Base-by-base conservation (phyloP, 106 monocot species). In the Dendrobium huoshanense region DNA sequence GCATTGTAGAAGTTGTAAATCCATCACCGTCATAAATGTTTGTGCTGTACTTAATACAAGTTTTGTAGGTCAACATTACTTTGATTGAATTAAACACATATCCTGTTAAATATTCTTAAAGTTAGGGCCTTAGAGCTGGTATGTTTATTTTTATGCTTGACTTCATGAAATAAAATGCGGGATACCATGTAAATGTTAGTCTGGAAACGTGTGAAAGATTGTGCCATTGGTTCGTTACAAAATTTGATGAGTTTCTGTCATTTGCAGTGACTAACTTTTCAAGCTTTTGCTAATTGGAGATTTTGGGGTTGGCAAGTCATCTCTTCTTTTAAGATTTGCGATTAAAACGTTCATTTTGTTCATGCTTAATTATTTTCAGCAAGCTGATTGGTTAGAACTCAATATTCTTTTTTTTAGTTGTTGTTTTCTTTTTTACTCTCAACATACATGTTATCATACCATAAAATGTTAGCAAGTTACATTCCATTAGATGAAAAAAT, bases 201-300 rank as follows among this genome's bases (percentile, higher is more conserved):
- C 2, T 9, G 51, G 11, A 51, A 51, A 13, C 2, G 16, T 1
- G 51, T 15, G 2, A 51, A 51, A 51, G 10, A 15, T 51, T 51
- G 51, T 15, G 2, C 15, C 2, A 0, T 68, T 33, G 68, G 25
- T 68, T 33, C 11, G 70, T 41, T 73, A 19, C 54, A 47, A 78
- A 55, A 31, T 77, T 25, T 73, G 59, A 79, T 54, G 27, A 64
- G 64, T 58, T 77, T 29, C 25, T 74, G 49, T 82, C 24, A 82
- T 73, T 72, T 80, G 80, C 80, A 88, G 88, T 75, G 88, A 88
- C 83, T 88, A 88, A 67, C 88, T 88, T 54, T 88, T 88, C 88
- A 88, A 86, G 85, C 81, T 88, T 73, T 83, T 88, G 74, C 88
- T 88, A 56, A 88, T 88, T 75, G 88, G 88, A 25, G 88, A 88